Evolutionary conservation across 805 yeast species (phyloP), one percentile per base, ranked within the genome.

Genomic region (Myxozyma lipomycoides): DNA sequence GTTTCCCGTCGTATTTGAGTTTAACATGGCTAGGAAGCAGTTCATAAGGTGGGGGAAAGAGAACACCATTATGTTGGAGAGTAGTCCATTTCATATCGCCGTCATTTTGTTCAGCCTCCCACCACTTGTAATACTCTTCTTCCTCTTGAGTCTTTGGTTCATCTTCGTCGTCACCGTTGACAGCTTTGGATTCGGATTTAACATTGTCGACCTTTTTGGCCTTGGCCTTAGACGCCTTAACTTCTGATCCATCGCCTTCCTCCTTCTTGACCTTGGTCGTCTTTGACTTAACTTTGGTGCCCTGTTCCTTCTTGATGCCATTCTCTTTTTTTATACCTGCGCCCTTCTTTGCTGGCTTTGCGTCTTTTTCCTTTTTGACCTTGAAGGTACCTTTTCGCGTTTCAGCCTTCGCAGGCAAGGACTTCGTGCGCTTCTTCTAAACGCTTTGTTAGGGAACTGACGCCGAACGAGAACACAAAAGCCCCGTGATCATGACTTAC

Each of bases 21-120:
- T 84, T 86, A 36, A 90, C 85, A 61, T 79, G 76, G 3, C 78
- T 70, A 0, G 98, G 98, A 40, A 91, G 70, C 2, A 93, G 89
- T 64, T 84, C 90, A 66, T 91, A 91, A 2, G 80, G 84, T 0
- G 98, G 97, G 1, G 98, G 97, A 62, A 91, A 91, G 28, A 90
- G 70, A 10, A 91, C 96, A 62, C 98, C 98, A 58, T 78, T 82
- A 66, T 91, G 98, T 56, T 79, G 87, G 46, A 91, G 71, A 1
- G 89, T 78, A 22, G 80, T 83, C 98, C 98, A 91, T 64, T 88
- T 87, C 48, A 82, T 74, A 38, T 83, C 78, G 28, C 84, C 91
- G 57, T 83, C 84, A 23, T 55, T 58, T 32, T 70, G 67, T 40
- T 78, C 79, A 39, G 78, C 80, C 64, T 86, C 91, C 93, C 95